Evolutionary conservation across 371 early-diverging fungal genomes (phyloP).

Genomic region (Rhizopus sp.): DNA sequence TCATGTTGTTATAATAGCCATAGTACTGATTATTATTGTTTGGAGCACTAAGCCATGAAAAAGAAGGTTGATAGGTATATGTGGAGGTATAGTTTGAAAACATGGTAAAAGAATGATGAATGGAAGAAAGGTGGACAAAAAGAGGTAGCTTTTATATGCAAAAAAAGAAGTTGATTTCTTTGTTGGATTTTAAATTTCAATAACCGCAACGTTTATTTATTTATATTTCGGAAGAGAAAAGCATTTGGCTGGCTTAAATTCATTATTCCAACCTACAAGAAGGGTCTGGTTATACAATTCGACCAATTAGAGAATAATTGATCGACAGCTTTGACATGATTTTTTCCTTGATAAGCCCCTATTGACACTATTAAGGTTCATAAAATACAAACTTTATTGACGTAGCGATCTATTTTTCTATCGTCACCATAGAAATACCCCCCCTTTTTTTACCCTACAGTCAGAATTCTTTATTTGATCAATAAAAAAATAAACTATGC

Average conservation of each 20-base stretch:
- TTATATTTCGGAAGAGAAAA: slow-evolving; percentile 6
- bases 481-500: too few species aligned
- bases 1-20: too few species aligned
- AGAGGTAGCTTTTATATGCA: background rate
- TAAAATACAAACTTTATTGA: background rate
- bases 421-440: slow-evolving; percentile 5
- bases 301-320: slow-evolving; percentile 1
- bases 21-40: too few species aligned
- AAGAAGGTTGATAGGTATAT: background rate
- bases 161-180: slow-evolving; percentile 10
- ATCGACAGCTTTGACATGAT: background rate
- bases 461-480: too few species aligned
- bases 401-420: background rate
- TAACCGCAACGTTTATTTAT: background rate
- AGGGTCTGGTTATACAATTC: background rate
- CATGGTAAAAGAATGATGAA: slow-evolving; percentile 1
- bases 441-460: background rate
- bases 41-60: background rate
- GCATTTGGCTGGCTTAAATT: slow-evolving; percentile 2
- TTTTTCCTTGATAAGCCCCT: background rate
- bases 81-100: background rate
- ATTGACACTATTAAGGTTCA: slow-evolving; percentile 1
- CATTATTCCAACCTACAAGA: background rate
- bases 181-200: slow-evolving; percentile 7
- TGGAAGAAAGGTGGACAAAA: slow-evolving; percentile 1